Percentiles rank a stretch among this genome's conserved stretches.
phyloP scores from a whole-genome alignment of 257 asterid genomes.

The Thymus quinquecostatus region DNA sequence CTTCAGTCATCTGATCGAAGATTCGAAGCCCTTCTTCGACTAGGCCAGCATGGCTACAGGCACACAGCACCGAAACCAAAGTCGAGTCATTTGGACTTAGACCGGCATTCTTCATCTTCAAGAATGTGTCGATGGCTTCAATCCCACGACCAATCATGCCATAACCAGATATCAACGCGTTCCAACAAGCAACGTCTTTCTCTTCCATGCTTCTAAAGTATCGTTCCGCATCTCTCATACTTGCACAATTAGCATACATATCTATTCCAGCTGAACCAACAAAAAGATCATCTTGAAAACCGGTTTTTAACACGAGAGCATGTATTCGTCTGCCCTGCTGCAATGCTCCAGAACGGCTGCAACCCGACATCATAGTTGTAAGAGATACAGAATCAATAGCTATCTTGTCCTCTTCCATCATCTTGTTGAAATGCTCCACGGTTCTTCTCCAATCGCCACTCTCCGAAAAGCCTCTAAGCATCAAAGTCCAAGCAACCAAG shows the following conservation, averaged over 20 bases:
- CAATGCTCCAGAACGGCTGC: conserved; percentile 60
- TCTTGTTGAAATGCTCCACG: conserved; percentile 48
- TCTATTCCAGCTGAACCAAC: conserved; percentile 57
- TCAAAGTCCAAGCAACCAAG: conserved; percentile 61
- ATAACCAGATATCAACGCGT: conserved; percentile 58
- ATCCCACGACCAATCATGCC: conserved; percentile 53
- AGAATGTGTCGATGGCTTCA: conserved; percentile 44
- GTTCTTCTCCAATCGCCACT: conserved; percentile 49
- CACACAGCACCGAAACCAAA: conserved; percentile 51
- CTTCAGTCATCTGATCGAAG: conserved; percentile 45
- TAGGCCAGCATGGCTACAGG: conserved; percentile 57
- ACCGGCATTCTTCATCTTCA: conserved; percentile 42
- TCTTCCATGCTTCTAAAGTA: conserved; percentile 44
- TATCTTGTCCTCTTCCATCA: conserved; percentile 43
- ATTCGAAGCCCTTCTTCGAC: conserved; percentile 57
- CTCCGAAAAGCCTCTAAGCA: conserved; percentile 58
- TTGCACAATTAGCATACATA: conserved; percentile 62
- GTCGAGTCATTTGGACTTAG: conserved; percentile 52
- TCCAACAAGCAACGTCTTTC: conserved; percentile 65
- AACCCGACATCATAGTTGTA: conserved; percentile 53
- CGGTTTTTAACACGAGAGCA: conserved; percentile 46
- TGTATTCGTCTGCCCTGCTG: conserved; percentile 61
- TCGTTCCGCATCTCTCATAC: conserved; percentile 37
- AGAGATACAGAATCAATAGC: conserved; percentile 49
- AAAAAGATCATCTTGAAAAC: conserved; percentile 49